Percentiles rank a stretch among this genome's conserved stretches.
Conservation (phyloP, 345 rosid genomes). For the Salix koriyanagi region DNA sequence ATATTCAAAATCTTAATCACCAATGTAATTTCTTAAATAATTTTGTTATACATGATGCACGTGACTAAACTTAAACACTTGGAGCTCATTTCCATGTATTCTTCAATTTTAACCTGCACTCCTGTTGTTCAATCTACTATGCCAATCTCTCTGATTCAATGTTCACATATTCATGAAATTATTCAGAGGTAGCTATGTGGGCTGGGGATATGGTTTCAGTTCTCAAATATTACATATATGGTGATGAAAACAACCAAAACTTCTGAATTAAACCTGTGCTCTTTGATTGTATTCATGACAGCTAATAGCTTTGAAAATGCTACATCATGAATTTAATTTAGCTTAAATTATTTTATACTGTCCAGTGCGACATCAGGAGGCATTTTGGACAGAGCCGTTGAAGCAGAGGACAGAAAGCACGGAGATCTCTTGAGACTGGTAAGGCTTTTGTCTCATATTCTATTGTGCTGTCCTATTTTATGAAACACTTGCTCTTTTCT, state of each 20-base stretch:
- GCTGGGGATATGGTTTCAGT: background rate
- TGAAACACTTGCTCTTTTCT: background rate
- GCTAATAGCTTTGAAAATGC: background rate
- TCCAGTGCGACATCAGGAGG: conserved; percentile 86
- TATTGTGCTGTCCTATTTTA: conserved; percentile 1
- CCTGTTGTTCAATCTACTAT: no score
- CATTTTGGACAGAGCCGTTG: conserved; percentile 82
- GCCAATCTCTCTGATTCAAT: no score
- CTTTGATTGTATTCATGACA: background rate
- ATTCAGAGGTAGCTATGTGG: background rate
- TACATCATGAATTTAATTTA: background rate
- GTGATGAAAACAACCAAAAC: background rate
- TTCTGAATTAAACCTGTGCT: no score
- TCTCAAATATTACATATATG: background rate
- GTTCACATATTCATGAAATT: no score
- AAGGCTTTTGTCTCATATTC: conserved; percentile 7
- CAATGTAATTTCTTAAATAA: no score
- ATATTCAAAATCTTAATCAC: no score
- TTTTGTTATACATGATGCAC: no score
- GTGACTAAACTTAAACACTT: background rate
- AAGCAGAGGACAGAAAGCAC: conserved; percentile 88
- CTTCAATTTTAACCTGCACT: background rate
- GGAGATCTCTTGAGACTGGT: conserved; percentile 93
- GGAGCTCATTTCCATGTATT: no score
- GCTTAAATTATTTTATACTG: background rate